phyloP scores from a whole-genome alignment of 1,284 basidiomycete species.

The Kalmanozyma brasiliensis region DNA sequence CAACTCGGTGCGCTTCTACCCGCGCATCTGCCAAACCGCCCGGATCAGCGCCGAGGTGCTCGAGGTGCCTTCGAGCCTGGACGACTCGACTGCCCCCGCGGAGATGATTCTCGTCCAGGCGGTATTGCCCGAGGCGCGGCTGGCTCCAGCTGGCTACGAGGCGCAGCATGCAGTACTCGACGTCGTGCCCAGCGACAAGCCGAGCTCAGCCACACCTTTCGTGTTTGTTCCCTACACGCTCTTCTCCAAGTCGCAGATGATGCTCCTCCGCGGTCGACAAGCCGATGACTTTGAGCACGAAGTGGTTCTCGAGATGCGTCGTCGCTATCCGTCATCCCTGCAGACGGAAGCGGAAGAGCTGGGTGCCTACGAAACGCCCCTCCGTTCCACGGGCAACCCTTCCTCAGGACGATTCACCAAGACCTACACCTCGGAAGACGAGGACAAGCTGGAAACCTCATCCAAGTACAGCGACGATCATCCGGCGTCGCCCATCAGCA shows the following conservation, averaged over 20 bases:
- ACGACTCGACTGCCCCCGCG: constrained; percentile 63
- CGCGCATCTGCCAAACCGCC: constrained; percentile 69
- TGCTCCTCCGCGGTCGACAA: constrained; percentile 69
- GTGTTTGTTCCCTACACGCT: constrained; percentile 71
- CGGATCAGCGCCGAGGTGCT: constrained; percentile 71
- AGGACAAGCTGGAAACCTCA: constrained; percentile 45
- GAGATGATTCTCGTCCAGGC: constrained; percentile 70
- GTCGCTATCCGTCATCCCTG: constrained; percentile 65
- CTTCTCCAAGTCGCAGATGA: constrained; percentile 71
- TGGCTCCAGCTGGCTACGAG: constrained; percentile 59
- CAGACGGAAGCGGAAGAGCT: constrained; percentile 59
- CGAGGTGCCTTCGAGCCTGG: constrained; percentile 69
- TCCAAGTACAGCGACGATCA: constrained; percentile 43
- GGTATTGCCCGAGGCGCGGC: constrained; percentile 69
- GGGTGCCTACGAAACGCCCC: constrained; percentile 14
- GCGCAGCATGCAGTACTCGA: constrained; percentile 59
- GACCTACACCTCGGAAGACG: constrained; percentile 38
- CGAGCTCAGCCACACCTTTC: constrained; percentile 70
- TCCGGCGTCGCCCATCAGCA: constrained; percentile 25
- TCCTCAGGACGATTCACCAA: constrained; percentile 27
- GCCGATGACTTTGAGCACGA: constrained; percentile 68
- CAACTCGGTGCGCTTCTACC: constrained; percentile 70
- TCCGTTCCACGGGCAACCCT: constrained; percentile 34
- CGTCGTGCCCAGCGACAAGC: constrained; percentile 65
- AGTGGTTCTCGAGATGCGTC: constrained; percentile 67